phyloP scores from a whole-genome alignment of 2,329 filamentous ascomycete species.

The Fusarium equiseti region DNA sequence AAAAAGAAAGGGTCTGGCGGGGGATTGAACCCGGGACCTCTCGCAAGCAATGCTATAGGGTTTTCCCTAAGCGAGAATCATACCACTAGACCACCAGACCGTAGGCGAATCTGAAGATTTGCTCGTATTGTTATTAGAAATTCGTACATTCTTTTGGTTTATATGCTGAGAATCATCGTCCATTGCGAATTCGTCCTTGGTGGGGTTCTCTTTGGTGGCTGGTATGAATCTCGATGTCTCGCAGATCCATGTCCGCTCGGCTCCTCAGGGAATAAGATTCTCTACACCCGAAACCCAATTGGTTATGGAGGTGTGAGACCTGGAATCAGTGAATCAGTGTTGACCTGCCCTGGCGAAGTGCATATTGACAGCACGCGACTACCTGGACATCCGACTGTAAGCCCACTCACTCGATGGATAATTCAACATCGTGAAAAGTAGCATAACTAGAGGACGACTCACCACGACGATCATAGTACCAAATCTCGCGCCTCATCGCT shows the following conservation, averaged over 20 bases:
- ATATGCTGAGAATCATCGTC: background rate
- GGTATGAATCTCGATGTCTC: slow-evolving; percentile 17
- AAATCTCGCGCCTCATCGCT: background rate
- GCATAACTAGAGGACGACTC: background rate
- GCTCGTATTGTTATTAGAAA: slow-evolving; percentile 22
- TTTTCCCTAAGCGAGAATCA: slow-evolving; percentile 77
- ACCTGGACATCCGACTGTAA: background rate
- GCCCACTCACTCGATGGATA: background rate
- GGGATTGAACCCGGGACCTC: slow-evolving; percentile 62
- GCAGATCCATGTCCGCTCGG: slow-evolving; percentile 12
- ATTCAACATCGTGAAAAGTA: background rate
- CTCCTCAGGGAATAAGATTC: slow-evolving; percentile 1
- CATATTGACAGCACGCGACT: background rate
- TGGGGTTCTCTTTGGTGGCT: background rate
- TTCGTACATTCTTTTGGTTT: accelerated
- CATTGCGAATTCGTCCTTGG: background rate
- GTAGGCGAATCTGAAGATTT: slow-evolving; percentile 13
- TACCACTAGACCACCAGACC: slow-evolving; percentile 74
- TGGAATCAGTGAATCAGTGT: background rate
- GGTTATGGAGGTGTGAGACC: background rate
- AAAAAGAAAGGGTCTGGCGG: slow-evolving; percentile 57
- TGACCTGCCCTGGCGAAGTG: background rate
- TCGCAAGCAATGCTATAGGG: slow-evolving; percentile 56
- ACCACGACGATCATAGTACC: background rate
- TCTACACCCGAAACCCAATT: slow-evolving; percentile 7